Conservation (phyloP, 2,329 filamentous ascomycete species). For the Ophiostoma himal-ulmi region DNA sequence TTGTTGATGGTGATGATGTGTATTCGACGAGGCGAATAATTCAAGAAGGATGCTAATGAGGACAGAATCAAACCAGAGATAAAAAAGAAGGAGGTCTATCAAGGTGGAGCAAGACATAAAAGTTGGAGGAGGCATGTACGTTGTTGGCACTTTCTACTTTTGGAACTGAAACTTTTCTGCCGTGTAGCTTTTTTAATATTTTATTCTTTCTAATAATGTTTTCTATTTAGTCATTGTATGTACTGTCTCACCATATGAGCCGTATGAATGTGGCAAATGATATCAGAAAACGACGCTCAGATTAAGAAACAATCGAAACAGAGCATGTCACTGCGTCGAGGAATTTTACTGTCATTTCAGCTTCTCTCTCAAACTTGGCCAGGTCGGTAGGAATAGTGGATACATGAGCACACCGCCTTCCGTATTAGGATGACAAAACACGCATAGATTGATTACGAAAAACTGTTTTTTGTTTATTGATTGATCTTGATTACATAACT, state of each 20-base stretch:
- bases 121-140: not conserved
- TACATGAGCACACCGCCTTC: not conserved
- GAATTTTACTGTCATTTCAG: not conserved
- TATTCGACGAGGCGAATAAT: not conserved
- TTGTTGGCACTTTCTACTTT: not conserved
- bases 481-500: not conserved
- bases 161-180: not conserved
- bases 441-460: not conserved
- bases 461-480: not conserved
- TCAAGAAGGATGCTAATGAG: not conserved
- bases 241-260: not conserved
- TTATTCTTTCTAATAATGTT: too few species aligned
- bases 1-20: not conserved
- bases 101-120: not conserved
- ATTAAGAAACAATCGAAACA: not conserved
- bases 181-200: not conserved
- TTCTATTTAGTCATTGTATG: too few species aligned
- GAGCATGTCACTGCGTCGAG: not conserved
- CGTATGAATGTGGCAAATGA: not conserved
- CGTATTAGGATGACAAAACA: not conserved
- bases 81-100: not conserved
- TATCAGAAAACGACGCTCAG: not conserved
- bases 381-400: not conserved
- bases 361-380: not conserved
- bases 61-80: not conserved